Base-by-base conservation (phyloP, 2,329 filamentous ascomycete species). In the Neopestalotiopsis clavispora region DNA sequence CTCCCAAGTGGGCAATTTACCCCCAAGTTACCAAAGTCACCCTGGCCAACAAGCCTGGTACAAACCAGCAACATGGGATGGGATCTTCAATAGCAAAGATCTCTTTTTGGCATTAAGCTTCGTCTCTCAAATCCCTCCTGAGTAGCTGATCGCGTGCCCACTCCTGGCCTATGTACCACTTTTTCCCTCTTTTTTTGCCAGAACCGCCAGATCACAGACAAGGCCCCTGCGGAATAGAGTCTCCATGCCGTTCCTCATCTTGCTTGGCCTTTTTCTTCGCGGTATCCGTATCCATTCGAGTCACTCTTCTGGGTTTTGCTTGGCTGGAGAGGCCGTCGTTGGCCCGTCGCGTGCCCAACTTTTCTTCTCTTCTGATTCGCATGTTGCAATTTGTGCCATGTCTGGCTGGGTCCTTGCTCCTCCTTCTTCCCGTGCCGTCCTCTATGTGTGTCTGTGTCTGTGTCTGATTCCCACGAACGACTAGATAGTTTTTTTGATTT, bases 91-190 rank as follows among this genome's bases (percentile, higher is more conserved):
- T 23, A 57, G 40, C 30, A 42, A 66, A 17, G n/a, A 56, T 34
- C 32, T 49, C 23, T 20, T 52, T 23, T 28, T 58, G 49, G 49
- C n/a, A 34, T 64, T 52, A 56, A 66, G 63, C 63, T 49, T 66
- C 52, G 28, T 45, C 32, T 10, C 20, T n/a, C 30, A 66, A 45
- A 7, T 66, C 63, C 49, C 49, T 40, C 45, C 63, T 66, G 63
- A 66, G 63, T 56, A 66, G 42, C 63, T 66, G 63, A 58, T 66
- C 63, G 63, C 63, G 63, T 66, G 63, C 63, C 40, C 34, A 38
- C 34, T 57, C 63, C 42, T 10, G 13, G n/a, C 9, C 45, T 17
- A 14, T n/a, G 45, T 17, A 52, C 17, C 45, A 9, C n/a, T 52
- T 52, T 52, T 38, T 38, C 10, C 10, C 10, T 38, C 10, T 38